These are phyloP conservation scores for Diversispora eburnea DNA, from an alignment of 192 early-diverging fungal species.

Conservation along the genomic window DNA sequence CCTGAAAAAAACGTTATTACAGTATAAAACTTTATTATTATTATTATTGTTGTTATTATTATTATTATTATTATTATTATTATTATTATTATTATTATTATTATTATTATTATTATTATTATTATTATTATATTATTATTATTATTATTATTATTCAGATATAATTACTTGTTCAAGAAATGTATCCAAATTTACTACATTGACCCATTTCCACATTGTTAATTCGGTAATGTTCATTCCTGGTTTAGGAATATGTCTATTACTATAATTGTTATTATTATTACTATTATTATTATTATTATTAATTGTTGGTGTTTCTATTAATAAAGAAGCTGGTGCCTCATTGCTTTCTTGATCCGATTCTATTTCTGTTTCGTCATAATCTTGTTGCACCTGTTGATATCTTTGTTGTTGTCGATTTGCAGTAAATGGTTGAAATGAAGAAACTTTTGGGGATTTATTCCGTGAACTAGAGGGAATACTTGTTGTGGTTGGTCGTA, in stretches of 20 bases:
- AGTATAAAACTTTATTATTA: no score
- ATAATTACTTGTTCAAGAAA: slow-evolving; percentile 57
- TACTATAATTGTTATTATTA: slow-evolving; percentile 20
- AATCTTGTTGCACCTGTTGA: not conserved
- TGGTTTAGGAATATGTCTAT: slow-evolving; percentile 36
- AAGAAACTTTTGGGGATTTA: not conserved
- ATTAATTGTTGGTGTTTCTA: slow-evolving; percentile 47
- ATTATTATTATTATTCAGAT: slow-evolving; percentile 5
- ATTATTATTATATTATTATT: no score
- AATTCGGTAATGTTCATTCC: slow-evolving; percentile 52
- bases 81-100: not conserved
- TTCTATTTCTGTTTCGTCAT: not conserved
- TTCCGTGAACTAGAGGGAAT: not conserved
- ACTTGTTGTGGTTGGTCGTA: not conserved
- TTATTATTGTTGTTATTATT: no score
- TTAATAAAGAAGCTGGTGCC: slow-evolving; percentile 60
- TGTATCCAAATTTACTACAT: slow-evolving; percentile 80
- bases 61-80: not conserved
- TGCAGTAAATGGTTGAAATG: slow-evolving; percentile 4
- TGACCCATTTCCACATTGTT: slow-evolving; percentile 78
- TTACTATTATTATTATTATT: slow-evolving; percentile 8
- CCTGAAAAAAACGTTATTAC: slow-evolving; percentile 15
- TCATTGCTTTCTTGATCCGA: slow-evolving; percentile 36
- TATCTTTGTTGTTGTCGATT: slow-evolving; percentile 11
- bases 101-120: no score